These are phyloP conservation scores for Periconia digitata DNA, from an alignment of 2,329 filamentous ascomycete species.

Conservation along the genomic window DNA sequence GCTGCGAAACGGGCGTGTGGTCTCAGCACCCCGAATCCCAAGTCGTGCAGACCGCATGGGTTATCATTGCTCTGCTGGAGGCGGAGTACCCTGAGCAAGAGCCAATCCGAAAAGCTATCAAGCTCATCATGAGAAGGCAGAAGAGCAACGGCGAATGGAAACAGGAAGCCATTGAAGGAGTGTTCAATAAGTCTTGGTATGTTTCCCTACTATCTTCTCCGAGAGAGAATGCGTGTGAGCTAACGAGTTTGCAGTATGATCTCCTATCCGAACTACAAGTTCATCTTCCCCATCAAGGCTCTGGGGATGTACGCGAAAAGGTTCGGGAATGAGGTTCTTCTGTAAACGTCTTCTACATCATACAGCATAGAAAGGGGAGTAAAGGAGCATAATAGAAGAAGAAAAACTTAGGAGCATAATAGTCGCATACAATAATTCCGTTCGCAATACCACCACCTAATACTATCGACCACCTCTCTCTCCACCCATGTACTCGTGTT, in stretches of 20 bases:
- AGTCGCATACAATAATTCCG: neutral
- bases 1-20: constrained; percentile 77
- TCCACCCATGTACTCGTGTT: neutral
- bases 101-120: constrained; percentile 72
- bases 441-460: neutral
- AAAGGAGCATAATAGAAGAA: neutral
- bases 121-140: constrained; percentile 82
- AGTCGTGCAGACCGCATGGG: constrained; percentile 95
- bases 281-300: constrained; percentile 91
- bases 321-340: constrained; percentile 30
- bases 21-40: constrained; percentile 78
- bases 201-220: constrained; percentile 31
- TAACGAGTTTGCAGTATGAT: constrained; percentile 70
- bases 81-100: constrained; percentile 76
- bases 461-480: neutral
- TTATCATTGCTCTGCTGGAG: constrained; percentile 77
- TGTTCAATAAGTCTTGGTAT: constrained; percentile 96
- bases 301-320: constrained; percentile 77
- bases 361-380: constrained; percentile 4
- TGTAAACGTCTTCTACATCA: too few relatives aligned
- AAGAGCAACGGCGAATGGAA: constrained; percentile 89
- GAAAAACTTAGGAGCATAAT: neutral
- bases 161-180: constrained; percentile 94
- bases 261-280: constrained; percentile 98
- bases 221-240: constrained; percentile 1